phyloP scores from a whole-genome alignment of 2,329 filamentous ascomycete genomes.

The Leptographium wingfieldii region DNA sequence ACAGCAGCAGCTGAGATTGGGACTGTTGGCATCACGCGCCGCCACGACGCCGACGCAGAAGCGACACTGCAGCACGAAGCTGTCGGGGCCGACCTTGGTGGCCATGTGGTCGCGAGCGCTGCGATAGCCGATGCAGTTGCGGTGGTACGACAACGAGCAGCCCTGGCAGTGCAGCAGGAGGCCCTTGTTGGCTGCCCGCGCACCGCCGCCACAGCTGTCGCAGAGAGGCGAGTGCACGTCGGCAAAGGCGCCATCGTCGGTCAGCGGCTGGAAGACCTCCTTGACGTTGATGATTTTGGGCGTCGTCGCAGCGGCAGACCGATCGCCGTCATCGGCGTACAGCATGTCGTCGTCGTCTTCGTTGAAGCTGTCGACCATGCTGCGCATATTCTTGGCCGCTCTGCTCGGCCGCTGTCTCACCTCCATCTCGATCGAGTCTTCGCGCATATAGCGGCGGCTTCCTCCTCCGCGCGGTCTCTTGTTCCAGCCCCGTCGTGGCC shows the following conservation, averaged over 20 bases:
- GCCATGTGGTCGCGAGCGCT: slow-evolving; percentile 70
- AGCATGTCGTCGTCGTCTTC: slow-evolving; percentile 35
- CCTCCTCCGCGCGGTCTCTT: background rate
- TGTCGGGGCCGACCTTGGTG: slow-evolving; percentile 64
- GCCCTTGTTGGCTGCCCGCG: slow-evolving; percentile 46
- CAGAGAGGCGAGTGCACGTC: slow-evolving; percentile 58
- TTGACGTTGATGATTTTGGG: slow-evolving; percentile 52
- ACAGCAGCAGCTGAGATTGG: slow-evolving; percentile 60
- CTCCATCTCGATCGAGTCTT: slow-evolving; percentile 39
- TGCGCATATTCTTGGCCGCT: slow-evolving; percentile 22
- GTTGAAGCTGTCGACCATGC: slow-evolving; percentile 34
- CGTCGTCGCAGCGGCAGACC: slow-evolving; percentile 20
- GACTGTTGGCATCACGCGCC: slow-evolving; percentile 57
- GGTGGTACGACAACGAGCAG: slow-evolving; percentile 75
- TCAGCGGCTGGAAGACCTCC: slow-evolving; percentile 58
- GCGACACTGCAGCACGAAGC: slow-evolving; percentile 83
- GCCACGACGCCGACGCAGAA: slow-evolving; percentile 60
- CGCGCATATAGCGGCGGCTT: background rate
- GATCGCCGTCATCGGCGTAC: slow-evolving; percentile 33
- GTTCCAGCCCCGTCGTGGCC: slow-evolving; percentile 7
- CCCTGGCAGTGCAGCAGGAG: slow-evolving; percentile 80
- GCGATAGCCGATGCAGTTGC: slow-evolving; percentile 64
- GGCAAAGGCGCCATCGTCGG: slow-evolving; percentile 47
- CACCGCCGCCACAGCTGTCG: slow-evolving; percentile 52
- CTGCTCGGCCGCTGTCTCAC: slow-evolving; percentile 32